Conservation (phyloP, 306 rosid genomes). For the Casuarina cunninghamiana region DNA sequence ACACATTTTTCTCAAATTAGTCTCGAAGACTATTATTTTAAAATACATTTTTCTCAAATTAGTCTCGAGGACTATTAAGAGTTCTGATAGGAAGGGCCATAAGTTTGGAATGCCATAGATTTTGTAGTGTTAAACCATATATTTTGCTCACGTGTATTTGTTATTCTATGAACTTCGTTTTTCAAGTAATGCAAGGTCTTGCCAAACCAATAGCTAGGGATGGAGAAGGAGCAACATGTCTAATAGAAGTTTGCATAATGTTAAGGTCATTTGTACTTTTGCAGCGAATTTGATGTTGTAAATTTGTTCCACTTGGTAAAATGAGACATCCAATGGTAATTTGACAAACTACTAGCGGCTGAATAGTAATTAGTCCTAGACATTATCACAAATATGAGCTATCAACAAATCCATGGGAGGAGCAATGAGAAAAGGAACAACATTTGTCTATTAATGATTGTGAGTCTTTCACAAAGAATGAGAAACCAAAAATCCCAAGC, state of each 20-base stretch:
- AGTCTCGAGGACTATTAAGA: background rate
- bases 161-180: conserved; percentile 19
- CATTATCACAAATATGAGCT: conserved; percentile 9
- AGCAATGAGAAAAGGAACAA: background rate
- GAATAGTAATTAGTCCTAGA: conserved; percentile 3
- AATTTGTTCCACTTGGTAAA: conserved; percentile 4
- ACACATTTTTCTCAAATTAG: background rate
- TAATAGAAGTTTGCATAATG: conserved; percentile 68
- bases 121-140: conserved; percentile 11
- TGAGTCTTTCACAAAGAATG: background rate
- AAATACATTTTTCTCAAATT: conserved; percentile 1
- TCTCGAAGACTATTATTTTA: background rate
- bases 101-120: conserved; percentile 11
- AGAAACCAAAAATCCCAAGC: background rate
- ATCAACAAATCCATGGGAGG: background rate
- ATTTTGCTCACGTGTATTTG: background rate
- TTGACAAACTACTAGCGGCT: conserved; percentile 6
- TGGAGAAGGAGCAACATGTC: conserved; percentile 99
- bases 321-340: conserved; percentile 10
- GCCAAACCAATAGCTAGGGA: conserved; percentile 97
- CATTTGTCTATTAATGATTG: background rate
- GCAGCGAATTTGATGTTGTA: background rate
- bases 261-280: conserved; percentile 22
- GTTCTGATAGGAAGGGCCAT: conserved; percentile 6
- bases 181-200: conserved; percentile 97